Evolutionary conservation across 2,329 filamentous ascomycete species (phyloP).

Genomic region (Elsinoe arachidis): DNA sequence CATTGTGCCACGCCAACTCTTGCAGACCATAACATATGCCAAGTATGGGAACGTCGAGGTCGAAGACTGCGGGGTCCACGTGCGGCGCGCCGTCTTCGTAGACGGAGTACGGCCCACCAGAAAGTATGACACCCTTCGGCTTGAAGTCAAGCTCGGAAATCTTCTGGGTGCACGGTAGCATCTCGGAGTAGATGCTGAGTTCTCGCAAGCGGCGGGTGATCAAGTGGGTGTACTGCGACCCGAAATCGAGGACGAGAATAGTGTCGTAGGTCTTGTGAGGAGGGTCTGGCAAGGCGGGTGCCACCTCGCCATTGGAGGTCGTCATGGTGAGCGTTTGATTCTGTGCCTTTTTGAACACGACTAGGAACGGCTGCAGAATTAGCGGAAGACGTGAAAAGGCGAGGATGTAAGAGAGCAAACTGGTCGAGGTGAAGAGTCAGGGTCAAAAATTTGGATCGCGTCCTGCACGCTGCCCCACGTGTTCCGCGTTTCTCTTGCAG

Average conservation of each 20-base stretch:
- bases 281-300: conserved; percentile 33
- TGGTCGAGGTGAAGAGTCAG: neutral
- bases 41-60: conserved; percentile 55
- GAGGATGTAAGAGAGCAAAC: neutral
- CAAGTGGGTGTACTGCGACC: conserved; percentile 63
- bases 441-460: neutral
- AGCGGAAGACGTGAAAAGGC: neutral
- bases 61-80: conserved; percentile 73
- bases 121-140: conserved; percentile 76
- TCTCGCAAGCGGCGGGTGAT: conserved; percentile 67
- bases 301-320: conserved; percentile 20
- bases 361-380: neutral
- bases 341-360: neutral
- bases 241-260: conserved; percentile 65
- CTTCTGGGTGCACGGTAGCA: conserved; percentile 82
- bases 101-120: conserved; percentile 66
- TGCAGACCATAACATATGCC: conserved; percentile 59
- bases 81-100: conserved; percentile 72
- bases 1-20: conserved; percentile 65
- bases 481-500: neutral
- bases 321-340: conserved; percentile 16
- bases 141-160: conserved; percentile 66
- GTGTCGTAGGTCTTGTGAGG: conserved; percentile 52
- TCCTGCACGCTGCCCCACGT: conserved; percentile 1
- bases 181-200: conserved; percentile 76